Evolutionary conservation across 352 stramenopile genomes (phyloP), one percentile per base, ranked within the genome.

Genomic region (Bremia lactucae): DNA sequence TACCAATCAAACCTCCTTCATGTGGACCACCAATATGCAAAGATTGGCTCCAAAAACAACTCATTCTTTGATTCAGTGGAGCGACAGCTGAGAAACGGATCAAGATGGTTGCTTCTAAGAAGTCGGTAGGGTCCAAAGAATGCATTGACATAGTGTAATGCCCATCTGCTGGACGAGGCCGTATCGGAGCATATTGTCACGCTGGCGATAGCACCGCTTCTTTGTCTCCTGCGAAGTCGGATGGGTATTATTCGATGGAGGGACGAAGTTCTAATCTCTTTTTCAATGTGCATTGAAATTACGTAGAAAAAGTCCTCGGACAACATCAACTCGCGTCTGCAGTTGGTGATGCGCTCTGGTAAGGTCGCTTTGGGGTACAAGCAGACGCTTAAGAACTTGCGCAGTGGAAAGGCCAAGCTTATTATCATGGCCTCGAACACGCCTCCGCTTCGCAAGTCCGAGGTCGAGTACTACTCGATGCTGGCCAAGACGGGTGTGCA

Each of bases 381-480:
- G 80, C 80, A 95, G 52, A 97, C 92, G 36, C 59, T 99, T 40
- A 99, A 99, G 89, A 77, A 74, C 56, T 81, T 99, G 28, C 94
- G 96, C 57, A 90, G 78, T 48, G 82, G 75, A 72, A 97, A 97
- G 81, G 86, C 95, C 44, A 99, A 99, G 83, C 78, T 99, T 47
- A 79, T 99, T 28, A 78, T 99, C 45, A 92, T 99, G 59, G 78
- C 93, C 29, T 96, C 80, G 58, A 99, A 99, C 87, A 98, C 90
- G 62, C 96, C 95, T 33, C 91, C 95, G 31, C 78, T 99, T 41
- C 83, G 95, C 65, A 99, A 98, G 87, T 98, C 94, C 26, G 95
- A 99, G 72, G 80, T 99, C 62, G 96, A 99, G 77, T 99, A 99
- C 87, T 97, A 98, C 77, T 97, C 96, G 53, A 98, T 99, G 95